Evolutionary conservation across 2,329 filamentous ascomycete genomes (phyloP).

Genomic region (Microdochium bolleyi): DNA sequence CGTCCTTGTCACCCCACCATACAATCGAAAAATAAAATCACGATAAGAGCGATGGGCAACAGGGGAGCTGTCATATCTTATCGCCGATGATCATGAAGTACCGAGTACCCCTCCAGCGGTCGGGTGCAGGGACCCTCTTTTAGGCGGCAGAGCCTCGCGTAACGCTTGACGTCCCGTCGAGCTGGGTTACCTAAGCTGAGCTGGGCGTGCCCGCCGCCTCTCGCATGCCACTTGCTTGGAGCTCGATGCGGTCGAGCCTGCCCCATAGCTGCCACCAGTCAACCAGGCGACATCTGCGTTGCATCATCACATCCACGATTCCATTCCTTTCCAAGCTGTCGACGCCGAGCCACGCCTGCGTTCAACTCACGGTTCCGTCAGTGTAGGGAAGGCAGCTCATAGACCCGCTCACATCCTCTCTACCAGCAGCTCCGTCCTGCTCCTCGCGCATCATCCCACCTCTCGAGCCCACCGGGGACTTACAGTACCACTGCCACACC

Average conservation of each 20-base stretch:
- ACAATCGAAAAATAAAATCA: not conserved
- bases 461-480: conserved; percentile 16
- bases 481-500: conserved; percentile 11
- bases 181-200: conserved; percentile 7
- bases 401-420: not conserved
- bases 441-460: conserved; percentile 5
- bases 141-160: conserved; percentile 29
- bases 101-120: not conserved
- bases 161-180: conserved; percentile 7
- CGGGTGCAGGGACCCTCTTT: not conserved
- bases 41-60: not conserved
- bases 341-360: not conserved
- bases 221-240: conserved; percentile 3
- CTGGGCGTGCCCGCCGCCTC: conserved; percentile 7
- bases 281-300: not conserved
- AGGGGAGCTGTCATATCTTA: not conserved
- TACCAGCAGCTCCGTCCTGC: not conserved
- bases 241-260: not conserved
- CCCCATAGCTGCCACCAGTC: conserved; percentile 1
- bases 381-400: not conserved
- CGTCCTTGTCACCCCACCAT: not conserved
- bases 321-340: not conserved
- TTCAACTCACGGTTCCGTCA: not conserved
- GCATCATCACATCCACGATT: conserved; percentile 7
- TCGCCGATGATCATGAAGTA: not conserved